Evolutionary conservation across 192 early-diverging fungal species (phyloP).

Genomic region (Ambispora gerdemannii): DNA sequence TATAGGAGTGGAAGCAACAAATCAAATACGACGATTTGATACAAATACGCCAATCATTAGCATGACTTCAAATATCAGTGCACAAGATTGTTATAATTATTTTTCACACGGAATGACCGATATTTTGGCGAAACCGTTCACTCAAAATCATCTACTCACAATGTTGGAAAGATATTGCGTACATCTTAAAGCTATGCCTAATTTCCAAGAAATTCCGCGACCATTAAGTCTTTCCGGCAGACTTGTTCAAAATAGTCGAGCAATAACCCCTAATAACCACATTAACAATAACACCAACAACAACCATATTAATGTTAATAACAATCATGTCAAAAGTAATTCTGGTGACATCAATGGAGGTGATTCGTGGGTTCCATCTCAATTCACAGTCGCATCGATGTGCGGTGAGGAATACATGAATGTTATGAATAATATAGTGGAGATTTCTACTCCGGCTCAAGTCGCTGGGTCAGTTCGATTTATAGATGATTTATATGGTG

Average conservation of each 20-base stretch:
- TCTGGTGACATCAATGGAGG: neutral
- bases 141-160: constrained; percentile 43
- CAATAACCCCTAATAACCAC: neutral
- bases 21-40: constrained; percentile 71
- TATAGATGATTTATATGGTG: neutral
- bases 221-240: neutral
- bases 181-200: constrained; percentile 38
- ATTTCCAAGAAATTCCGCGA: constrained; percentile 20
- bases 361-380: neutral
- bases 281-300: too few relatives aligned
- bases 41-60: constrained; percentile 66
- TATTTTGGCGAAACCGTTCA: constrained; percentile 69
- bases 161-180: constrained; percentile 60
- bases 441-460: neutral
- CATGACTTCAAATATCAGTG: constrained; percentile 71
- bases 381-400: neutral
- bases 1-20: constrained; percentile 67
- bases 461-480: neutral
- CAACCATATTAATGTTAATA: neutral
- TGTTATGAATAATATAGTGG: neutral
- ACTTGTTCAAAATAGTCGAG: neutral
- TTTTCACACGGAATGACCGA: constrained; percentile 74
- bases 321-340: neutral
- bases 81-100: constrained; percentile 64
- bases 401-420: neutral